These are phyloP conservation scores for Lipomyces starkeyi DNA, from an alignment of 805 yeast genomes.

Conservation along the genomic window DNA sequence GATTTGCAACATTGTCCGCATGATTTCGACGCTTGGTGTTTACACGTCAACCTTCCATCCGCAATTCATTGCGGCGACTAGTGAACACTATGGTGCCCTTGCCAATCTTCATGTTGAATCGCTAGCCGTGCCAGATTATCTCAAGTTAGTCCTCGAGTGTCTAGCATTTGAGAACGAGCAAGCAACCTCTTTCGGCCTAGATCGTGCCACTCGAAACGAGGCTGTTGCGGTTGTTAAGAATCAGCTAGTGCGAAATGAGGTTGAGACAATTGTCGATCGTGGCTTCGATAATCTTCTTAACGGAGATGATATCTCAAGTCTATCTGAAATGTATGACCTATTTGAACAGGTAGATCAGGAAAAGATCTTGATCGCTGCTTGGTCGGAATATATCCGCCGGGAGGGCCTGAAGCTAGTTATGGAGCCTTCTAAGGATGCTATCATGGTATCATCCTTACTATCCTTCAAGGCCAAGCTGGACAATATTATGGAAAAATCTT, in stretches of 20 bases:
- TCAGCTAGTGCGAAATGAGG: constrained; percentile 17
- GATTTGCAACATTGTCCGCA: constrained; percentile 14
- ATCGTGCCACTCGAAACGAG: constrained; percentile 22
- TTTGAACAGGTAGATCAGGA: constrained; percentile 15
- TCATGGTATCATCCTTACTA: constrained; percentile 35
- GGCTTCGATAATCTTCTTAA: constrained; percentile 32
- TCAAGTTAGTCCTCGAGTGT: constrained; percentile 11
- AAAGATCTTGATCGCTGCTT: constrained; percentile 22
- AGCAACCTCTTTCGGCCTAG: constrained; percentile 21
- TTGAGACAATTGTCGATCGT: constrained; percentile 13
- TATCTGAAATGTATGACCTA: constrained; percentile 21
- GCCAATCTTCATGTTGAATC: constrained; percentile 17
- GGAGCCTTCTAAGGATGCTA: constrained; percentile 32
- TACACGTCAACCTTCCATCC: constrained; percentile 28
- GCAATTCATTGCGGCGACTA: constrained; percentile 21
- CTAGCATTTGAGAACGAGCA: constrained; percentile 27
- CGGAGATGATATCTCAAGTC: constrained; percentile 17
- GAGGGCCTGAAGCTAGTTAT: constrained; percentile 31
- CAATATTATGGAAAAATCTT: constrained; percentile 17
- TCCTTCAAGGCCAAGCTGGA: constrained; percentile 32
- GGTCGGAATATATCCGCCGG: constrained; percentile 26
- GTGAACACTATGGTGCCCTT: constrained; percentile 21
- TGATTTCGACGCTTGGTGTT: constrained; percentile 28
- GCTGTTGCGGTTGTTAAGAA: constrained; percentile 19
- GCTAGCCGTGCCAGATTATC: constrained; percentile 27